phyloP scores from a whole-genome alignment of 148 eudicot genomes.

The Diospyros kaki region DNA sequence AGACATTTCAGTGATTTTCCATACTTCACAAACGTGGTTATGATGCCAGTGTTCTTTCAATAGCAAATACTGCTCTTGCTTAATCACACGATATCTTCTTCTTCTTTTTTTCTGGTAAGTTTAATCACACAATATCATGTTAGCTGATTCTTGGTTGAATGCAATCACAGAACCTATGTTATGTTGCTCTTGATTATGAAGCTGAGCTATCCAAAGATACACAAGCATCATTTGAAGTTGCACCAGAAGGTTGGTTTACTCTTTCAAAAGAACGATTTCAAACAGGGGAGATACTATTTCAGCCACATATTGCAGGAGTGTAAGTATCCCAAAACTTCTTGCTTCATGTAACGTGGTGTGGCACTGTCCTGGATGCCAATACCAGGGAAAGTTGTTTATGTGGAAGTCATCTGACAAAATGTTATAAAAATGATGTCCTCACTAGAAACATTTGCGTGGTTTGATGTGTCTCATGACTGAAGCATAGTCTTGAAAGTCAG shows the following conservation, averaged over 20 bases:
- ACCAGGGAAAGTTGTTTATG: no score
- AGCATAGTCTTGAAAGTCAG: no score
- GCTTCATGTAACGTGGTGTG: not conserved
- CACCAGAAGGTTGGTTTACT: slow-evolving; percentile 58
- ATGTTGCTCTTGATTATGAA: slow-evolving; percentile 83
- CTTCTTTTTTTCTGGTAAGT: no score
- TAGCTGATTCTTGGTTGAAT: slow-evolving; percentile 18
- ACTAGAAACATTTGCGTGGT: no score
- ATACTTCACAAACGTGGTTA: not conserved
- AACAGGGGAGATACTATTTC: slow-evolving; percentile 87
- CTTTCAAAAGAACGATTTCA: slow-evolving; percentile 83
- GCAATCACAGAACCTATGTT: slow-evolving; percentile 71
- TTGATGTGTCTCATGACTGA: no score
- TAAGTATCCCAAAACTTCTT: slow-evolving; percentile 28
- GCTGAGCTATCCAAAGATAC: slow-evolving; percentile 73
- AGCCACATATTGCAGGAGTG: slow-evolving; percentile 85
- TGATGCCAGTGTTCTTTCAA: not conserved
- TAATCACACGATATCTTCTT: no score
- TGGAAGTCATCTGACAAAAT: no score
- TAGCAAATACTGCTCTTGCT: no score
- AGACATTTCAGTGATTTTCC: slow-evolving; percentile 6
- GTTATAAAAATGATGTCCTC: no score
- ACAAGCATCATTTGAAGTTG: slow-evolving; percentile 51
- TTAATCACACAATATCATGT: not conserved
- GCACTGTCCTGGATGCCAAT: no score